These are phyloP conservation scores for Tuber calosporum DNA, from an alignment of 495 filamentous ascomycete species.

Conservation along the genomic window DNA sequence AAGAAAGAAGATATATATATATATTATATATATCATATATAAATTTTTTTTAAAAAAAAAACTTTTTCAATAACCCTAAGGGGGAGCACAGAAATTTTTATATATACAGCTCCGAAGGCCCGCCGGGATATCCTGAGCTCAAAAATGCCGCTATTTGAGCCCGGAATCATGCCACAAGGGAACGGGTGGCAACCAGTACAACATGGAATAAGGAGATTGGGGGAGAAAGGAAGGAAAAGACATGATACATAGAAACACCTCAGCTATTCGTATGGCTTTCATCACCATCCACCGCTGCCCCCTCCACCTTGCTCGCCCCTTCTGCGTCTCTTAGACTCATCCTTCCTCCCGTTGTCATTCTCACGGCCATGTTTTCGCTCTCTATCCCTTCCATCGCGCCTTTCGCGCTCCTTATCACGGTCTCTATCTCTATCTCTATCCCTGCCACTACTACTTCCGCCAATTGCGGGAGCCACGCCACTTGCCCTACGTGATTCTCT, in stretches of 20 bases:
- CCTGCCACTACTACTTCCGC: constrained; percentile 23
- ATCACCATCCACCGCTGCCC: constrained; percentile 17
- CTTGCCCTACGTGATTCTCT: constrained; percentile 27
- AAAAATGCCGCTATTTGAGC: background rate
- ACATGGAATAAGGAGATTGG: constrained; percentile 1
- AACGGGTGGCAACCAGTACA: background rate
- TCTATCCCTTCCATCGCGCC: constrained; percentile 30
- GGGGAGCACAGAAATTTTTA: background rate
- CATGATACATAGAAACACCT: constrained; percentile 21
- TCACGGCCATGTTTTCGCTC: constrained; percentile 35
- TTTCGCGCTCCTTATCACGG: constrained; percentile 30
- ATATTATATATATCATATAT: no score
- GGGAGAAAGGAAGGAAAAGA: constrained; percentile 12
- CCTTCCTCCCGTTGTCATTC: constrained; percentile 26
- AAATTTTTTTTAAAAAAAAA: no score
- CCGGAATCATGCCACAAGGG: background rate
- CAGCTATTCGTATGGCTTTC: constrained; percentile 7
- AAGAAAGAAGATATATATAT: background rate
- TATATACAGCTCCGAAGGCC: constrained; percentile 3
- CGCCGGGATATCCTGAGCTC: background rate
- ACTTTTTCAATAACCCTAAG: background rate
- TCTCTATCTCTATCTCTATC: constrained; percentile 30
- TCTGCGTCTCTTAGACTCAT: constrained; percentile 33
- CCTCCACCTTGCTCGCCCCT: constrained; percentile 19
- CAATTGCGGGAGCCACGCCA: constrained; percentile 23